These are phyloP conservation scores for Sordariomycetes sp. DNA, from an alignment of 2,329 filamentous ascomycete genomes.

Conservation along the genomic window DNA sequence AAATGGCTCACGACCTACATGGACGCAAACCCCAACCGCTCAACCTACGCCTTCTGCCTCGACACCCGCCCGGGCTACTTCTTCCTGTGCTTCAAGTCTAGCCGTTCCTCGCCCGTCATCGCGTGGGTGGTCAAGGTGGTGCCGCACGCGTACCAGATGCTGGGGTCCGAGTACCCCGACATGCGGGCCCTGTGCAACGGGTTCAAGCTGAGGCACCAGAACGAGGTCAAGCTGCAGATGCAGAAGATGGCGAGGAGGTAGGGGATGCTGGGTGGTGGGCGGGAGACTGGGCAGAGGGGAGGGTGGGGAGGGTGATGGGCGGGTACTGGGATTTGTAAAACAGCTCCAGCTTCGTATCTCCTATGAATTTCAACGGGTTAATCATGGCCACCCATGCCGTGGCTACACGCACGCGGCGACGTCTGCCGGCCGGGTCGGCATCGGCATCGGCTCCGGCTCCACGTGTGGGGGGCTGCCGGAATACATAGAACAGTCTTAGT, in stretches of 20 bases:
- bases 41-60: conserved; percentile 91
- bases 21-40: conserved; percentile 86
- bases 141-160: conserved; percentile 84
- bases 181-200: conserved; percentile 94
- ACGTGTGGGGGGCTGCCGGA: neutral
- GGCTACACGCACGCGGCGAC: too few relatives aligned
- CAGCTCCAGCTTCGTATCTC: neutral
- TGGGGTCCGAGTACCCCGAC: conserved; percentile 81
- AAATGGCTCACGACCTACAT: conserved; percentile 95
- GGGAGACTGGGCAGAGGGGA: neutral
- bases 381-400: too few relatives aligned
- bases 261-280: neutral
- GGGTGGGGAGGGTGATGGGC: neutral
- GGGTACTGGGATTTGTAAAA: neutral
- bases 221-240: conserved; percentile 46
- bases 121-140: conserved; percentile 83
- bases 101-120: conserved; percentile 56
- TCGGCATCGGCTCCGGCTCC: too few relatives aligned
- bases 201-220: conserved; percentile 73
- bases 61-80: conserved; percentile 92
- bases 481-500: neutral
- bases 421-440: too few relatives aligned
- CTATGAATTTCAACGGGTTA: too few relatives aligned
- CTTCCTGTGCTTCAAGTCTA: conserved; percentile 91
- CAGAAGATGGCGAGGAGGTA: conserved; percentile 7